A percentile compares a stretch with the other conserved stretches of the same genome.
Evolutionary conservation across 192 early-diverging fungal species (phyloP).

Genomic region (Globomyces pollinis-pini): DNA sequence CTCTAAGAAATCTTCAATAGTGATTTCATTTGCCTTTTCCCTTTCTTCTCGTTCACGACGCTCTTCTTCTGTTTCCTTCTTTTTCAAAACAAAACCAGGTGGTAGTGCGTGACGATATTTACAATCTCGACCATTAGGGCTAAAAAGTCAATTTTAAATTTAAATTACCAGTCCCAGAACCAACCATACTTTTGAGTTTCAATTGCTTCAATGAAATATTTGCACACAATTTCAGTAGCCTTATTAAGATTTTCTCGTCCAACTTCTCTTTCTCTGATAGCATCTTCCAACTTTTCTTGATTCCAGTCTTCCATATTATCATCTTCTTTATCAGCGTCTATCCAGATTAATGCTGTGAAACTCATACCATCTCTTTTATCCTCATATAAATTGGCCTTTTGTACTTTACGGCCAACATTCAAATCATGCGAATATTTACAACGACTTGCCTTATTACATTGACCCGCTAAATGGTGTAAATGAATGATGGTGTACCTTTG

Average conservation of each 20-base stretch:
- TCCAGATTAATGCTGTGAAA: constrained; percentile 31
- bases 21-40: constrained; percentile 75
- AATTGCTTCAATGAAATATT: constrained; percentile 94
- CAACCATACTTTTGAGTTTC: constrained; percentile 93
- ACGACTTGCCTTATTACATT: constrained; percentile 80
- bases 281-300: constrained; percentile 82
- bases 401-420: constrained; percentile 78
- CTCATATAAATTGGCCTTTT: constrained; percentile 90
- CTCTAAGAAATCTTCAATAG: constrained; percentile 96
- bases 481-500: too few relatives aligned
- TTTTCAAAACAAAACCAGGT: constrained; percentile 90
- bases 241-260: constrained; percentile 64
- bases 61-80: constrained; percentile 71
- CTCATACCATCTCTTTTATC: constrained; percentile 50
- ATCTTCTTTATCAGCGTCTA: constrained; percentile 24
- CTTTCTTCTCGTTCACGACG: constrained; percentile 56
- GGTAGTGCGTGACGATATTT: constrained; percentile 96
- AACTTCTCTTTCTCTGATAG: constrained; percentile 73
- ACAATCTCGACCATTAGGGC: constrained; percentile 87
- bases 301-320: constrained; percentile 97
- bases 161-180: constrained; percentile 88
- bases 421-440: constrained; percentile 99
- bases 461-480: too few relatives aligned
- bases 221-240: constrained; percentile 97
- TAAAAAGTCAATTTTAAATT: background rate